Conservation (phyloP, 768 basidiomycete species). For the Lactarius psammicola region DNA sequence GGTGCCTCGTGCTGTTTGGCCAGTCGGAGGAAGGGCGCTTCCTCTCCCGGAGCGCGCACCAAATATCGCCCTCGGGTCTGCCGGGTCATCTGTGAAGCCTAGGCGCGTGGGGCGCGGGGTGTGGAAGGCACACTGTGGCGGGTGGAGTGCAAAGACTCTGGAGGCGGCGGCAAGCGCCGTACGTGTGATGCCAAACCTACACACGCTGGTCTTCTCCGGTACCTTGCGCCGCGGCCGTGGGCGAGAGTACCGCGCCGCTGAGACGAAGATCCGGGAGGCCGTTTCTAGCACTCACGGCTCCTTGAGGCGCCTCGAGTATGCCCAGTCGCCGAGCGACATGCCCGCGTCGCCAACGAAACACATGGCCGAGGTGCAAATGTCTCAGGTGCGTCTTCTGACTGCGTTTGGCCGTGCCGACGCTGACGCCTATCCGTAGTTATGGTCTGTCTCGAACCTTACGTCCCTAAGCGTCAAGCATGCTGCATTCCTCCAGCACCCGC, state of each 20-base stretch:
- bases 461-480: constrained; percentile 11
- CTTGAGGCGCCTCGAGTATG: constrained; percentile 1
- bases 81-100: background rate
- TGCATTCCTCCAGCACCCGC: constrained; percentile 5
- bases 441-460: constrained; percentile 14
- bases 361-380: background rate
- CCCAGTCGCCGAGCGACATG: background rate
- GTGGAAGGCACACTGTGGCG: background rate
- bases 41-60: constrained; percentile 10
- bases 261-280: constrained; percentile 1
- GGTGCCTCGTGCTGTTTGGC: constrained; percentile 15
- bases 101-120: no score
- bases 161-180: constrained; percentile 9
- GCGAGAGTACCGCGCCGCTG: background rate
- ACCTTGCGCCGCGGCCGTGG: background rate
- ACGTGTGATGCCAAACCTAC: constrained; percentile 9
- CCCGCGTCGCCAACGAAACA: background rate
- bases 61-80: background rate
- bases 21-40: constrained; percentile 1
- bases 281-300: background rate
- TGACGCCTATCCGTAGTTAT: constrained; percentile 1
- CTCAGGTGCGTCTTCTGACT: constrained; percentile 5
- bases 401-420: background rate
- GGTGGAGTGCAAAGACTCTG: background rate
- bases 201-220: constrained; percentile 4